A percentile compares a stretch with the other conserved stretches of the same genome.
These are phyloP conservation scores for Neurospora hispaniola DNA, from an alignment of 495 filamentous ascomycete species.

Conservation along the genomic window DNA sequence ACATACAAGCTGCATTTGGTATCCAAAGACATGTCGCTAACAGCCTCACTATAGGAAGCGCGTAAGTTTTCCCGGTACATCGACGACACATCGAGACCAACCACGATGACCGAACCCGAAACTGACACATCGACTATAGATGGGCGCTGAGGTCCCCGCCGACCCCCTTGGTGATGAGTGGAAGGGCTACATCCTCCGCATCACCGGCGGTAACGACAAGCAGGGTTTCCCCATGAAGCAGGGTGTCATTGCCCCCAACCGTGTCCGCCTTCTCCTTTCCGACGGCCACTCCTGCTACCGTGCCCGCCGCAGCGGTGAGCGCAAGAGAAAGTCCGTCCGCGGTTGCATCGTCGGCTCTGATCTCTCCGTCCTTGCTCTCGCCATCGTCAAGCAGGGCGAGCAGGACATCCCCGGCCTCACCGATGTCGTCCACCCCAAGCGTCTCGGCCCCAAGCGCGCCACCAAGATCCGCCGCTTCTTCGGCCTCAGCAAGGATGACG, in stretches of 20 bases:
- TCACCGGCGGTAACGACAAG: conserved; percentile 99
- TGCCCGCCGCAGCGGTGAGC: conserved; percentile 91
- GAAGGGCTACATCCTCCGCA: conserved; percentile 96
- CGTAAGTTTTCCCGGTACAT: conserved; percentile 16
- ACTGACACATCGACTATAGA: conserved; percentile 34
- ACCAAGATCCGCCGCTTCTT: conserved; percentile 99
- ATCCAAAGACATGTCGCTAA: conserved; percentile 3
- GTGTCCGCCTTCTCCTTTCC: conserved; percentile 88
- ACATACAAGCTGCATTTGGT: background rate
- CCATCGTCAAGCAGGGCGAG: conserved; percentile 96
- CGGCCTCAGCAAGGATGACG: conserved; percentile 97
- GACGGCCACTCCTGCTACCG: conserved; percentile 97
- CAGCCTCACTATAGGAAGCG: conserved; percentile 20
- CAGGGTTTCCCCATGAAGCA: conserved; percentile 99
- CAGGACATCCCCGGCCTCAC: conserved; percentile 86
- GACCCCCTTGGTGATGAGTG: conserved; percentile 96
- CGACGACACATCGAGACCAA: conserved; percentile 18
- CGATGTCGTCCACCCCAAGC: conserved; percentile 94
- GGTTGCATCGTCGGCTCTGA: conserved; percentile 97
- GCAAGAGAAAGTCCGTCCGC: conserved; percentile 96
- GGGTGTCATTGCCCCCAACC: conserved; percentile 95
- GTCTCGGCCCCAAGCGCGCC: conserved; percentile 95
- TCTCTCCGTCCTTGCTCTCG: conserved; percentile 82
- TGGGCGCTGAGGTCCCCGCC: conserved; percentile 91
- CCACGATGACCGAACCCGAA: conserved; percentile 2